Evolutionary conservation across 1,139 yeast species (phyloP), one percentile per base, ranked within the genome.

Genomic region (Suhomyces bokatorum): DNA sequence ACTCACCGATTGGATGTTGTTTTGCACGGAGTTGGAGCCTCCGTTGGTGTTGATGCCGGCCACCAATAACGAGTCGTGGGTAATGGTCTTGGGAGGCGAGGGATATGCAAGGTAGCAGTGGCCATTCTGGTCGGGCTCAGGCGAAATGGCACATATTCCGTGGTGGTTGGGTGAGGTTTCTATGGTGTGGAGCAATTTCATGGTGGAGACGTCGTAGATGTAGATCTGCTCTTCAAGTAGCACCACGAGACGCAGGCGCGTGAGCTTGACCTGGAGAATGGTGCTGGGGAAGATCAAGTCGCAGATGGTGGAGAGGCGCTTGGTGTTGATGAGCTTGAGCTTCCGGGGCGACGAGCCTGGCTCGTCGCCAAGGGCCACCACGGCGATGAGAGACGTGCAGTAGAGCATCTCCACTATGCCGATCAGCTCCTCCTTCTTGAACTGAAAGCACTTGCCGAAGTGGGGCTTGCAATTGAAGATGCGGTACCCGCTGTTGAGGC

Each of bases 351-450:
- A 85, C 56, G 85, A 75, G 3, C 78, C 78, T 1, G 90, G 84
- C 55, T 84, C 90, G 56, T 89, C 96, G 6, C 97, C 97, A 47
- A 85, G 68, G 1, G 96, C 96, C 3, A 91, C 96, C 10, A 89
- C 75, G 1, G 96, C 97, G 24, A 93, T 76, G 37, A 93, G 73
- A 1, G 96, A 87, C 0, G 99, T 89, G 46, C 89, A 80, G 58
- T 89, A 93, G 34, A 93, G 76, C 98, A 93, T 91, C 63, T 91
- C 97, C 29, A 90, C 86, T 14, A 88, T 77, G 3, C 85, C 85
- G 15, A 82, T 77, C 1, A 87, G 82, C 39, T 83, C 86, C 34
- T 73, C 77, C 45, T 63, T 62, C 35, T 62, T 58, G 41, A 59
- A 60, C 43, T 77, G 78, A 58, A 81, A 87, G 58, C 95, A 88